Evolutionary conservation across 2,329 filamentous ascomycete species (phyloP), one percentile per base, ranked within the genome.

Genomic region (Neofusicoccum sp.): DNA sequence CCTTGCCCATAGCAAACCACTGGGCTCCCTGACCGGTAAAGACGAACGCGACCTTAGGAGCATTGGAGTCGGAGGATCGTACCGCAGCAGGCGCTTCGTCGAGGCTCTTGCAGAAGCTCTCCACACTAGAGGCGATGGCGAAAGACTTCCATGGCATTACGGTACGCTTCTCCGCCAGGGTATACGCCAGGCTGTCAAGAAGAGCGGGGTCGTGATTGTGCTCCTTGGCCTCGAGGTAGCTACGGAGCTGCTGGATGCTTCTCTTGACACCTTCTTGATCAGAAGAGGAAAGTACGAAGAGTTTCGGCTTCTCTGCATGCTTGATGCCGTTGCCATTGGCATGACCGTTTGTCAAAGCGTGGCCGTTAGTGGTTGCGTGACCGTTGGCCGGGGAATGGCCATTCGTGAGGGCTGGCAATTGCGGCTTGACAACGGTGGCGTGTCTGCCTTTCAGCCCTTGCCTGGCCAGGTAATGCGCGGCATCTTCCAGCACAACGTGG

Each of bases 11-110:
- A 14, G 60, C 48, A 9, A 20, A 53, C 63, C 66, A 72, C 40
- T 71, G 68, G 1, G 70, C 70, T 7, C 71, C 70, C 61, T 73
- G 70, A 1, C 71, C 71, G 1, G 68, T 73, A 63, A 72, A 73
- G 1, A 71, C 65, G 28, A 66, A 63, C n/a, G 41, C 60, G n/a
- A 62, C 12, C 24, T 12, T 12, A 5, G 54, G 54, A 9, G 26
- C 28, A 11, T 38, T 16, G 5, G 33, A 16, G 43, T 60, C 28
- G n/a, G 53, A 57, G n/a, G 51, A 56, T n/a, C 51, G 51, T 3
- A 9, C n/a, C 11, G 36, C 36, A 16, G 51, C 51, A 3, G 51
- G 51, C 8, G n/a, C n/a, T 9, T 4, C 5, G 14, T 41, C 51
- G 7, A 56, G 51, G 26, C 36, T 56, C 9, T 6, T 12, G 14